A percentile compares a stretch with the other conserved stretches of the same genome.
Evolutionary conservation across 306 rosid species (phyloP).

Genomic region (Lupinus albus): DNA sequence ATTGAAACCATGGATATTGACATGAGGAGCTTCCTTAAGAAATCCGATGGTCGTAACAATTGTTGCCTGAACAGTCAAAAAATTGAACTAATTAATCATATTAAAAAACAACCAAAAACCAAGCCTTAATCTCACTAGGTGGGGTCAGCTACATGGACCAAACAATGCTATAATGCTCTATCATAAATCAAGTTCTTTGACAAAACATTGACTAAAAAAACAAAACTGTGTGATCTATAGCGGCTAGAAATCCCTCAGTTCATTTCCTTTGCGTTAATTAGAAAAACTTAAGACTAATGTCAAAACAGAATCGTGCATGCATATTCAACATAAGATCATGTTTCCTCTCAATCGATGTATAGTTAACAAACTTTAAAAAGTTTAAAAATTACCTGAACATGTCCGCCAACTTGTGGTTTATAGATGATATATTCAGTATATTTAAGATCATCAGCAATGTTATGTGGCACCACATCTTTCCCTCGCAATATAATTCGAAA

Average conservation of each 20-base stretch:
- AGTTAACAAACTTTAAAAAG: constrained; percentile 20
- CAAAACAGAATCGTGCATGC: neutral
- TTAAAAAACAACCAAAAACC: no score
- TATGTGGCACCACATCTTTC: constrained; percentile 67
- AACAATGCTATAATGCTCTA: no score
- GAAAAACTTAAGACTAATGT: neutral
- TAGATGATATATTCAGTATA: constrained; percentile 65
- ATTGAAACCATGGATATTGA: constrained; percentile 80
- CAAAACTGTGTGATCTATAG: constrained; percentile 11
- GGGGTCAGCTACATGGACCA: no score
- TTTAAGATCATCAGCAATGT: constrained; percentile 77
- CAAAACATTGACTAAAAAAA: no score
- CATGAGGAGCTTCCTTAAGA: constrained; percentile 83
- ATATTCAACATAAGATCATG: constrained; percentile 8
- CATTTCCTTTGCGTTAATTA: constrained; percentile 5
- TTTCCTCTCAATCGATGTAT: constrained; percentile 3
- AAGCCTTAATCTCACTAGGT: no score
- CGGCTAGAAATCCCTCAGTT: neutral
- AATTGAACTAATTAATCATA: neutral
- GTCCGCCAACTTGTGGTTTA: constrained; percentile 63
- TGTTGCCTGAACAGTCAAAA: constrained; percentile 54
- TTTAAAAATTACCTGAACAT: constrained; percentile 57
- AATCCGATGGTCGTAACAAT: constrained; percentile 83
- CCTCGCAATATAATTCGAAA: constrained; percentile 81
- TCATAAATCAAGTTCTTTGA: no score